These are phyloP conservation scores for Acanthamoeba lugdunensis DNA, from an alignment of 208 protist genomes.

Conservation along the genomic window DNA sequence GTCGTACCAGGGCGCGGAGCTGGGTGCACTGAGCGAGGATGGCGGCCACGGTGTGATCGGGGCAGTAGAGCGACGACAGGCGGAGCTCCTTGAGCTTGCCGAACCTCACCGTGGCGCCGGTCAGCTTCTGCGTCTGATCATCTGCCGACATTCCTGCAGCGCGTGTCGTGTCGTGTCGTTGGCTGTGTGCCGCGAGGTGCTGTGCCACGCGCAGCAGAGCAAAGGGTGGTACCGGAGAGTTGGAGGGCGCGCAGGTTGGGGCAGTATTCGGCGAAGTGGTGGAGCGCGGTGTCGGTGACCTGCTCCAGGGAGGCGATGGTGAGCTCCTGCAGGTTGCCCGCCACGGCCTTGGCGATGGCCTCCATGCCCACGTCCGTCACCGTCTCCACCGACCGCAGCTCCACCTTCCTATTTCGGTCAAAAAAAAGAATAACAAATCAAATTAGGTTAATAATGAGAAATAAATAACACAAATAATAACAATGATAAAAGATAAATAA, in stretches of 20 bases:
- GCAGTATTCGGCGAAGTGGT: constrained; percentile 1
- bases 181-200: no score
- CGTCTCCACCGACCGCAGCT: neutral
- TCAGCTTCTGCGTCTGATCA: neutral
- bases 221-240: neutral
- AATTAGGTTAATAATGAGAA: neutral
- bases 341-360: neutral
- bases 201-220: neutral
- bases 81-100: neutral
- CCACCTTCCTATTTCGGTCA: neutral
- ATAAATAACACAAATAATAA: no score
- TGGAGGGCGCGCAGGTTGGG: neutral
- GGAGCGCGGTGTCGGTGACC: neutral
- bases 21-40: neutral
- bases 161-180: neutral
- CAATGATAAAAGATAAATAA: neutral
- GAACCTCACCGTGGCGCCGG: neutral
- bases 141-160: constrained; percentile 1
- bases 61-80: neutral
- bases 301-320: neutral
- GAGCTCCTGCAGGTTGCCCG: neutral
- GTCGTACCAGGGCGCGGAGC: neutral
- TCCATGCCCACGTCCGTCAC: constrained; percentile 28
- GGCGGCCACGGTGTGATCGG: neutral
- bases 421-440: neutral